Percentiles rank a stretch among this genome's conserved stretches.
phyloP scores from a whole-genome alignment of 176 grass and related monocot genomes.

The Rhipidocladum racemiflorum region DNA sequence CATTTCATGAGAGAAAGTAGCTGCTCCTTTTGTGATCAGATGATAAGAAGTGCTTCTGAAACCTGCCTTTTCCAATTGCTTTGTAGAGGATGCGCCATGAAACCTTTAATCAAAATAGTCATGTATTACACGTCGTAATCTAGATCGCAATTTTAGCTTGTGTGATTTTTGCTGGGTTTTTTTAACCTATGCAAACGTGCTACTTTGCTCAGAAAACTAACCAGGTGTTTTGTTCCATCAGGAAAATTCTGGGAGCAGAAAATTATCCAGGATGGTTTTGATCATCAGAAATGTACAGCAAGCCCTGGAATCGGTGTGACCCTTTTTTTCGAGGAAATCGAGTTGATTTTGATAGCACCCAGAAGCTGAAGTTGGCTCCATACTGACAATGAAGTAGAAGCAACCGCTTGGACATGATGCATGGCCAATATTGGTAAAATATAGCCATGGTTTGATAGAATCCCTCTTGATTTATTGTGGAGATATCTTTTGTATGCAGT shows the following conservation, averaged over 20 bases:
- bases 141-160: neutral
- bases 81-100: neutral
- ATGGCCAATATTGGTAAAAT: neutral
- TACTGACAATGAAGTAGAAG: slow-evolving; percentile 16
- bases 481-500: neutral
- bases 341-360: neutral
- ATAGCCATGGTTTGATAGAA: neutral
- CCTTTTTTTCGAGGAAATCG: neutral
- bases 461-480: slow-evolving; percentile 13
- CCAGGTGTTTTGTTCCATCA: neutral
- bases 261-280: neutral
- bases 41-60: neutral
- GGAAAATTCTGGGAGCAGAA: neutral
- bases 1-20: too few species aligned
- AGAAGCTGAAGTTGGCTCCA: slow-evolving; percentile 9
- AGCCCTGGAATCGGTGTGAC: too few species aligned
- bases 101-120: neutral
- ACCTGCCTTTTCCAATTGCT: neutral
- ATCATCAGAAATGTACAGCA: neutral
- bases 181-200: neutral
- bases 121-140: neutral
- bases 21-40: neutral
- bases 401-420: slow-evolving; percentile 18
- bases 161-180: neutral
- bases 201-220: neutral